Conservation (phyloP, 106 monocot genomes). For the Amphibolis antarctica region DNA sequence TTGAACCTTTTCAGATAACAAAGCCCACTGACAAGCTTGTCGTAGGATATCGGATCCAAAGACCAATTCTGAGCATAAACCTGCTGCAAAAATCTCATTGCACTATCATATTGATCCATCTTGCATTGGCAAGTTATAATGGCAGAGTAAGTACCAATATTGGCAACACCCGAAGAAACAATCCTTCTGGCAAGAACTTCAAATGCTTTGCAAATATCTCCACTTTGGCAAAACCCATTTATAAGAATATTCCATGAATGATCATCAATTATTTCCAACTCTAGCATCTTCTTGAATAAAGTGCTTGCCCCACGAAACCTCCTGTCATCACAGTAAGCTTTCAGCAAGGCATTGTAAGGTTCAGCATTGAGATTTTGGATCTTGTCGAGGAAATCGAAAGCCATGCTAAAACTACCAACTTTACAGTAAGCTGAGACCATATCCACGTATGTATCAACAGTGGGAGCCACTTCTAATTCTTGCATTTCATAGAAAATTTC, state of each 20-base stretch:
- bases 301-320: slow-evolving; percentile 22
- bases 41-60: slow-evolving; percentile 32
- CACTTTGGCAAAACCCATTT: slow-evolving; percentile 22
- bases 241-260: slow-evolving; percentile 50
- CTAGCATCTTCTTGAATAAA: slow-evolving; percentile 22
- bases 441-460: slow-evolving; percentile 13
- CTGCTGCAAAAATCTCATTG: slow-evolving; percentile 32
- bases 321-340: slow-evolving; percentile 21
- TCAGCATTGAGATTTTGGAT: slow-evolving; percentile 14
- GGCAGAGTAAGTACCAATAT: slow-evolving; percentile 34
- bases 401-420: slow-evolving; percentile 28
- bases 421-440: slow-evolving; percentile 39
- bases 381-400: slow-evolving; percentile 29
- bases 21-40: slow-evolving; percentile 38
- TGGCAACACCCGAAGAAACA: slow-evolving; percentile 25
- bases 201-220: slow-evolving; percentile 26
- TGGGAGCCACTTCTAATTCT: slow-evolving; percentile 16
- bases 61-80: slow-evolving; percentile 12
- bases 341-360: slow-evolving; percentile 39
- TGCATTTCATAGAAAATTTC: slow-evolving; percentile 39
- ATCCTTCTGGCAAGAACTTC: slow-evolving; percentile 54
- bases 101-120: slow-evolving; percentile 19
- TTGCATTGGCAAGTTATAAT: slow-evolving; percentile 31
- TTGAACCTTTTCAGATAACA: slow-evolving; percentile 33
- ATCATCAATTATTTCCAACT: slow-evolving; percentile 18